Conservation (phyloP, 1,139 yeast genomes). For the Magnusiomyces fungicola region DNA sequence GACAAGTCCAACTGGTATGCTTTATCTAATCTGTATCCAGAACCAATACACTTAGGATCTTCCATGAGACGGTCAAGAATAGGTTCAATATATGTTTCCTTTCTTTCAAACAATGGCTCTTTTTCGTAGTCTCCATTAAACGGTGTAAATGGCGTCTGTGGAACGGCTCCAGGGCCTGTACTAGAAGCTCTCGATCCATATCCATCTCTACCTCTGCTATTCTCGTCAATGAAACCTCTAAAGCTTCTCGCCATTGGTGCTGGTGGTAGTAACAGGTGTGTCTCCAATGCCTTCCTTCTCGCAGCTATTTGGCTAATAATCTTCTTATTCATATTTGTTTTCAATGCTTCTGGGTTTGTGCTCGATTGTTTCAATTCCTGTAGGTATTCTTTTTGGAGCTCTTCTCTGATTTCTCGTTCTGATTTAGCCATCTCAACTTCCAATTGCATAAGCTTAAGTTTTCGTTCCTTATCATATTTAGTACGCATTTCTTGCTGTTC, state of each 20-base stretch:
- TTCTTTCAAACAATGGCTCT: constrained; percentile 39
- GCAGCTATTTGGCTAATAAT: constrained; percentile 47
- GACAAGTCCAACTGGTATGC: constrained; percentile 74
- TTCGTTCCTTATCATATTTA: constrained; percentile 60
- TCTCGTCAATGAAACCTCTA: constrained; percentile 25
- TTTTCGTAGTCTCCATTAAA: constrained; percentile 81
- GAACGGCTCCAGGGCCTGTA: constrained; percentile 17
- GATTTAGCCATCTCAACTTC: constrained; percentile 32
- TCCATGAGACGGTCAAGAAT: constrained; percentile 49
- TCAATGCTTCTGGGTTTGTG: constrained; percentile 44
- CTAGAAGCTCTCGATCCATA: constrained; percentile 13
- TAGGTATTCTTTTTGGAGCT: constrained; percentile 63
- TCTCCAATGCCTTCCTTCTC: constrained; percentile 56
- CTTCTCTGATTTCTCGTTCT: constrained; percentile 36
- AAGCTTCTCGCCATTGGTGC: neutral
- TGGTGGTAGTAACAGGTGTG: constrained; percentile 35
- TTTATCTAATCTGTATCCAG: constrained; percentile 69
- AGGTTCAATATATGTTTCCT: constrained; percentile 53
- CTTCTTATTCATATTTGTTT: constrained; percentile 45
- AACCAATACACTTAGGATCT: constrained; percentile 68
- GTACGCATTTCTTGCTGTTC: constrained; percentile 59
- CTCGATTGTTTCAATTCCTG: constrained; percentile 48
- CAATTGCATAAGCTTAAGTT: constrained; percentile 32
- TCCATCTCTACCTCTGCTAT: constrained; percentile 26
- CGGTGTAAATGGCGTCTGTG: constrained; percentile 75